phyloP scores from a whole-genome alignment of 768 basidiomycete species.

The Leccinum disarticulatum region DNA sequence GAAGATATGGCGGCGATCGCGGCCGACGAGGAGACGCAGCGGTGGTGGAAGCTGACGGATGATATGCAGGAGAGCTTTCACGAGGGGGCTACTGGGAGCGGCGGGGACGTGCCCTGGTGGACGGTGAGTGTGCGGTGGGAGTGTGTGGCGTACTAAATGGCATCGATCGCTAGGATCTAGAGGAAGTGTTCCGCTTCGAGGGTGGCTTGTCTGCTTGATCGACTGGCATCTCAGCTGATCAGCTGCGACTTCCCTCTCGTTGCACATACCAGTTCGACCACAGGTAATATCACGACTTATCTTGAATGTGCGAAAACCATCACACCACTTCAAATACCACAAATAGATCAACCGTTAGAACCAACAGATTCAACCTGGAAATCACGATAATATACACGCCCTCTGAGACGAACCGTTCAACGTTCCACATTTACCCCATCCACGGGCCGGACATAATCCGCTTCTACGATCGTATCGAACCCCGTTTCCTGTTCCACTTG shows the following conservation, averaged over 20 bases:
- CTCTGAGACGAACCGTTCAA: background rate
- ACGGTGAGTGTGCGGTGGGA: slow-evolving; percentile 37
- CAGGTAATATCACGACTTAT: background rate
- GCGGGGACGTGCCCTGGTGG: slow-evolving; percentile 71
- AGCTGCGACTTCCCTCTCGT: no score
- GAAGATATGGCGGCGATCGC: slow-evolving; percentile 65
- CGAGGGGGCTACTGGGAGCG: slow-evolving; percentile 69
- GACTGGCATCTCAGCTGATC: background rate
- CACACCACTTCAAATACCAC: background rate
- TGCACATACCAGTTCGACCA: background rate
- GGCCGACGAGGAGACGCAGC: slow-evolving; percentile 64
- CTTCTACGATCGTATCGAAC: slow-evolving; percentile 55
- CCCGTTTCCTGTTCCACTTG: slow-evolving; percentile 30
- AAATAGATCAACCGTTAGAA: background rate
- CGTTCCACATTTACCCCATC: slow-evolving; percentile 49
- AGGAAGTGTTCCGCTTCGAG: slow-evolving; percentile 75
- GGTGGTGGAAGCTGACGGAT: slow-evolving; percentile 80
- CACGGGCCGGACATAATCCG: slow-evolving; percentile 44
- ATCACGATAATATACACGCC: background rate
- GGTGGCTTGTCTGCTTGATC: slow-evolving; percentile 28
- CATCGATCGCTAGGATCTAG: slow-evolving; percentile 39
- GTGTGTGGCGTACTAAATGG: background rate
- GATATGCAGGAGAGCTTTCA: slow-evolving; percentile 76
- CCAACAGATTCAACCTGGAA: background rate
- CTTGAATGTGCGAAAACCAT: fast-evolving